Percentiles rank a stretch among this genome's conserved stretches.
phyloP scores from a whole-genome alignment of 75 land plant species.

The Ceratopteris richardii region DNA sequence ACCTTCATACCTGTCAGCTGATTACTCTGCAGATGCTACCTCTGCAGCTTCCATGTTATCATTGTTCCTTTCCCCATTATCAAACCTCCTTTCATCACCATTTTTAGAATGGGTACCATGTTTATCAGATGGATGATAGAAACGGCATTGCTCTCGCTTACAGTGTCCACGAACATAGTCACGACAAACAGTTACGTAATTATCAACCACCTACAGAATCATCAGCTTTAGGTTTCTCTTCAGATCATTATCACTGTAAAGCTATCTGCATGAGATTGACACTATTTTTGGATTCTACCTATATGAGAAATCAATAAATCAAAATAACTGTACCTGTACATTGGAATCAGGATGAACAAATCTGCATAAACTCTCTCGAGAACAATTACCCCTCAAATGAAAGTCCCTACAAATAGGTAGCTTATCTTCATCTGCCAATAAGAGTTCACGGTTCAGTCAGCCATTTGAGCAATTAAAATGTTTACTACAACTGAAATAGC shows the following conservation, averaged over 20 bases:
- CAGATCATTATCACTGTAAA: too few species aligned
- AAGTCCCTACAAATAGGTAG: constrained; percentile 19
- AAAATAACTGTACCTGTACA: constrained; percentile 1
- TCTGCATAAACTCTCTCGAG: constrained; percentile 4
- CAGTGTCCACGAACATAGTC: constrained; percentile 20
- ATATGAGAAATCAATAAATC: too few species aligned
- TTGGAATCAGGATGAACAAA: constrained; percentile 14
- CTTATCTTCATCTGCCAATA: constrained; percentile 18
- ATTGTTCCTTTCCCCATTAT: not conserved
- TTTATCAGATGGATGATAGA: constrained; percentile 7
- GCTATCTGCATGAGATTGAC: too few species aligned
- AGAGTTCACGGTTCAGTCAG: too few species aligned
- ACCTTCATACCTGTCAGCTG: not conserved
- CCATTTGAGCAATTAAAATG: too few species aligned
- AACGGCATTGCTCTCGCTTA: constrained; percentile 9
- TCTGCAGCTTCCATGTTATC: not conserved
- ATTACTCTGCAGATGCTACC: not conserved
- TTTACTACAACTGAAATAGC: too few species aligned
- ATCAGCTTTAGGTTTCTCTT: not conserved
- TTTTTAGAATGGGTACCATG: not conserved
- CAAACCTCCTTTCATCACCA: not conserved
- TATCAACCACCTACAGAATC: constrained; percentile 11
- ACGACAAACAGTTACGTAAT: constrained; percentile 13
- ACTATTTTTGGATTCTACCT: too few species aligned
- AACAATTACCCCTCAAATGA: constrained; percentile 6